Conservation (phyloP, 2,329 filamentous ascomycete genomes). For the Emydomyces testavorans region DNA sequence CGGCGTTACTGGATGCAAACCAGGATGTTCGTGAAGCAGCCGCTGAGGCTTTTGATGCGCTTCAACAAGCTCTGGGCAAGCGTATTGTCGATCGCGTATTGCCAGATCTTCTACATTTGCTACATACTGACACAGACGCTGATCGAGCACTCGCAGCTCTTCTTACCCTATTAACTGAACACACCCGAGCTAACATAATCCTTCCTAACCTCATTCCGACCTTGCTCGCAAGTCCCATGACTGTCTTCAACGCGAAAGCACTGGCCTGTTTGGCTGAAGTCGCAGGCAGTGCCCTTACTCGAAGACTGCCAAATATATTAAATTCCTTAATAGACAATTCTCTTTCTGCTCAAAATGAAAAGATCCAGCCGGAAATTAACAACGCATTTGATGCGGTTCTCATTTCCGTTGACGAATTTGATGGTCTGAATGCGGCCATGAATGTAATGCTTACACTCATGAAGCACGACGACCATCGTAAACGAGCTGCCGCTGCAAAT, state of each 20-base stretch:
- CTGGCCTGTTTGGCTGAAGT: conserved; percentile 88
- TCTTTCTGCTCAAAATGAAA: conserved; percentile 59
- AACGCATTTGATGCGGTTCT: conserved; percentile 79
- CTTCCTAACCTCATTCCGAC: conserved; percentile 92
- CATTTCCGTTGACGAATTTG: conserved; percentile 85
- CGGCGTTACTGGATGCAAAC: conserved; percentile 80
- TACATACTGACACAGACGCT: conserved; percentile 74
- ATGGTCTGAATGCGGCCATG: conserved; percentile 92
- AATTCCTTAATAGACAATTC: conserved; percentile 93
- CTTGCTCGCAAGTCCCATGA: conserved; percentile 77
- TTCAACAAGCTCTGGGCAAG: conserved; percentile 91
- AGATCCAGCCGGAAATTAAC: conserved; percentile 60
- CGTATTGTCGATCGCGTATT: conserved; percentile 89
- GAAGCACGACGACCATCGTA: conserved; percentile 85
- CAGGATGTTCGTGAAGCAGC: conserved; percentile 87
- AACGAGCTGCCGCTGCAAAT: conserved; percentile 62
- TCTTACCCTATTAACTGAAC: conserved; percentile 85
- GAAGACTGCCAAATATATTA: conserved; percentile 77
- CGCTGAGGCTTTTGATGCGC: conserved; percentile 88
- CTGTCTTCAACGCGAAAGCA: conserved; percentile 87
- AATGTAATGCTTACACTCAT: conserved; percentile 76
- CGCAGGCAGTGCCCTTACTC: conserved; percentile 79
- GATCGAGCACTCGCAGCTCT: conserved; percentile 88
- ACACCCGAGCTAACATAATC: conserved; percentile 89
- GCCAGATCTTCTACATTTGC: conserved; percentile 78